phyloP scores from a whole-genome alignment of 2,329 filamentous ascomycete genomes.

The Ceratocystis cubensis region DNA sequence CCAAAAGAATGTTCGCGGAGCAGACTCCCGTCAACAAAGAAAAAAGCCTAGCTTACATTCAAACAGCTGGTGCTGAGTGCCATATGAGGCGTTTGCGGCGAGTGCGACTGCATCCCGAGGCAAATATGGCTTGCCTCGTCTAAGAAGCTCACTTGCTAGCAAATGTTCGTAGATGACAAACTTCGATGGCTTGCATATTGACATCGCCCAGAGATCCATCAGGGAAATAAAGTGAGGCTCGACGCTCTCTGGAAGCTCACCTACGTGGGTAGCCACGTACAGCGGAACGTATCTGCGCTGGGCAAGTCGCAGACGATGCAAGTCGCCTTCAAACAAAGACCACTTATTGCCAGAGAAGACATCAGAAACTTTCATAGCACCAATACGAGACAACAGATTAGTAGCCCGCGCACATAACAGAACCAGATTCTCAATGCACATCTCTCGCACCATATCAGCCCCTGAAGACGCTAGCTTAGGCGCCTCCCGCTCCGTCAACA shows the following conservation, averaged over 20 bases:
- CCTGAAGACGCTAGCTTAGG: background rate
- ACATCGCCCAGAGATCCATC: slow-evolving; percentile 41
- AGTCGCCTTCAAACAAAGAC: slow-evolving; percentile 35
- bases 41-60: slow-evolving; percentile 28
- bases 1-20: too few relatives aligned
- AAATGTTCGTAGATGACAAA: slow-evolving; percentile 38
- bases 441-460: slow-evolving; percentile 23
- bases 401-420: slow-evolving; percentile 36
- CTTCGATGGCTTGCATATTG: slow-evolving; percentile 38
- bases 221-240: slow-evolving; percentile 35
- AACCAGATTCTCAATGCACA: slow-evolving; percentile 36
- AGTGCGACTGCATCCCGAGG: slow-evolving; percentile 29
- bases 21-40: background rate
- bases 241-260: slow-evolving; percentile 36
- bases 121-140: slow-evolving; percentile 34
- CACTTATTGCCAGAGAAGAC: slow-evolving; percentile 37
- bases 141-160: slow-evolving; percentile 36
- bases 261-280: slow-evolving; percentile 40
- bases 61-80: slow-evolving; percentile 38
- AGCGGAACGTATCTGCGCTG: slow-evolving; percentile 38
- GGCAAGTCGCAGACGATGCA: slow-evolving; percentile 31
- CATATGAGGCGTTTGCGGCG: slow-evolving; percentile 35
- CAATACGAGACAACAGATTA: slow-evolving; percentile 34
- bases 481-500: slow-evolving; percentile 26
- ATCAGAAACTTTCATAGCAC: slow-evolving; percentile 34